Conservation (phyloP, 805 yeast genomes). For the Komagataella ulmi region DNA sequence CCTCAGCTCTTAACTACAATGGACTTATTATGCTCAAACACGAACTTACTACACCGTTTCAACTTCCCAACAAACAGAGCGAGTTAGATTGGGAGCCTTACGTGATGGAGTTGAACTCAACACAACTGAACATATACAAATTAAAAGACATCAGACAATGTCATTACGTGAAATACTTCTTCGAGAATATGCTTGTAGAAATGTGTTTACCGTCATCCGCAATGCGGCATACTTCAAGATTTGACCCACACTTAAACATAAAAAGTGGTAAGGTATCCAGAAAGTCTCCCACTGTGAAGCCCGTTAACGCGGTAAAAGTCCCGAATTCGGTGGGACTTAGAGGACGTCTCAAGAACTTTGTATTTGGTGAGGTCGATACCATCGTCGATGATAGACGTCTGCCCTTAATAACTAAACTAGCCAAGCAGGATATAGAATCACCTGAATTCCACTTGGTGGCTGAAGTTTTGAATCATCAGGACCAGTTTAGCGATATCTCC, state of each 20-base stretch:
- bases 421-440: not conserved
- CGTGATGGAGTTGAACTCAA: slow-evolving; percentile 17
- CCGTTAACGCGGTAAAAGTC: not conserved
- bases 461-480: not conserved
- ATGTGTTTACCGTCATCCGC: not conserved
- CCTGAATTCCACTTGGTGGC: not conserved
- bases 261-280: slow-evolving; percentile 4
- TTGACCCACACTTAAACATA: slow-evolving; percentile 15
- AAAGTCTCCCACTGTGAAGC: not conserved
- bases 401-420: not conserved
- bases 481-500: not conserved
- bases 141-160: slow-evolving; percentile 7
- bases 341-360: not conserved
- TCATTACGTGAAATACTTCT: slow-evolving; percentile 8
- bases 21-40: not conserved
- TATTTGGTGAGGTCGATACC: not conserved
- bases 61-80: not conserved
- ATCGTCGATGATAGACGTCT: not conserved
- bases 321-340: not conserved
- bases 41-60: slow-evolving; percentile 1
- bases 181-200: slow-evolving; percentile 7
- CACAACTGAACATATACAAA: slow-evolving; percentile 14
- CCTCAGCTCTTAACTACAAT: not conserved
- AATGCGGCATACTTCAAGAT: slow-evolving; percentile 6
- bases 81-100: slow-evolving; percentile 8